These are phyloP conservation scores for Plantago major DNA, from an alignment of 257 asterid species.

Conservation along the genomic window DNA sequence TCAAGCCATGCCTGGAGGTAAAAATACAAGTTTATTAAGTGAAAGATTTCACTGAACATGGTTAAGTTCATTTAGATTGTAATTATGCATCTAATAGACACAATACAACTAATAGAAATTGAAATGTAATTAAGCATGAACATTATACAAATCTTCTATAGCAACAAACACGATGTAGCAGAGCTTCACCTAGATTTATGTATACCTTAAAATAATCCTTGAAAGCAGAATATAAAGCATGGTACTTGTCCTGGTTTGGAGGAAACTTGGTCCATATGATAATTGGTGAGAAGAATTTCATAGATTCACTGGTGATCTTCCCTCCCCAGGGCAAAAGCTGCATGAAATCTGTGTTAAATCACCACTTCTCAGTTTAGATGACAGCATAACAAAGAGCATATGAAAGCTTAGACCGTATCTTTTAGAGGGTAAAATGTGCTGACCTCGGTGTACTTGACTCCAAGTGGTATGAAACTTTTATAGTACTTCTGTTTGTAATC, in stretches of 20 bases:
- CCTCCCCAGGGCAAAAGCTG: constrained; percentile 99
- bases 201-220: constrained; percentile 76
- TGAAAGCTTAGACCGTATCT: constrained; percentile 4
- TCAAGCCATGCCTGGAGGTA: constrained; percentile 65
- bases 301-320: constrained; percentile 75
- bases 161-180: constrained; percentile 1
- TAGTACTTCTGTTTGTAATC: constrained; percentile 83
- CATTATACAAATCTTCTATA: too few species aligned
- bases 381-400: constrained; percentile 5
- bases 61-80: constrained; percentile 6
- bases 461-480: constrained; percentile 57
- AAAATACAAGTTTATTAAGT: constrained; percentile 8
- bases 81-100: too few species aligned
- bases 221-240: constrained; percentile 66
- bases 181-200: constrained; percentile 14
- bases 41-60: constrained; percentile 6
- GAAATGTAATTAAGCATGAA: too few species aligned
- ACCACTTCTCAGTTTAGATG: constrained; percentile 28
- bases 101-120: too few species aligned
- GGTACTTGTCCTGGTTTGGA: constrained; percentile 45
- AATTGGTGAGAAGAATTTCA: constrained; percentile 85
- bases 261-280: constrained; percentile 83
- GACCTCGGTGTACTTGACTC: constrained; percentile 64
- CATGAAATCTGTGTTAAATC: constrained; percentile 59
- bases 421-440: constrained; percentile 4